A percentile compares a stretch with the other conserved stretches of the same genome.
These are phyloP conservation scores for Gaultheria prostrata DNA, from an alignment of 148 eudicot species.

Conservation along the genomic window DNA sequence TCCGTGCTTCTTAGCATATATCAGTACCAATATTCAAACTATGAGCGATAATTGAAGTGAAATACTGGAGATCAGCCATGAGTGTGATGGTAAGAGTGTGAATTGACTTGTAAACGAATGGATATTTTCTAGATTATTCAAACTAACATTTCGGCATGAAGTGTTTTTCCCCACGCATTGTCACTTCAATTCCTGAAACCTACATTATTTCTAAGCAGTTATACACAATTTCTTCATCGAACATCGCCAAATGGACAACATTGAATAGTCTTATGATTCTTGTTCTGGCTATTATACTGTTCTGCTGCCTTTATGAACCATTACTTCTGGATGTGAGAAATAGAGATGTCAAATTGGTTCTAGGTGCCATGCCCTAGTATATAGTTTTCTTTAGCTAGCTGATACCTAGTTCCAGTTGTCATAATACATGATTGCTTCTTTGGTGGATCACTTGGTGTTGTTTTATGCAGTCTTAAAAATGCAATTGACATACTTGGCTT, in stretches of 20 bases:
- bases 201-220: background rate
- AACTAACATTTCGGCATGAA: background rate
- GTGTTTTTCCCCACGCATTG: background rate
- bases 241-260: background rate
- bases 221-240: background rate
- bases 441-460: background rate
- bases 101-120: background rate
- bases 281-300: background rate
- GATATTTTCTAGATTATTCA: background rate
- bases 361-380: background rate
- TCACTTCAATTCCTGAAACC: background rate
- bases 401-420: background rate
- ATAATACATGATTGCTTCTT: background rate
- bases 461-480: too few relatives aligned
- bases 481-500: too few relatives aligned
- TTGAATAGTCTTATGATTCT: background rate
- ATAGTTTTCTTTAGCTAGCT: background rate
- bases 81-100: background rate
- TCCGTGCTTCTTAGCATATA: too few relatives aligned
- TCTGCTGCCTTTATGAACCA: too few relatives aligned
- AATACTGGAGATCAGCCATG: background rate
- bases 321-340: background rate
- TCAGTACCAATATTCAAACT: too few relatives aligned
- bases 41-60: background rate
- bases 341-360: background rate